Percentiles rank a stretch among this genome's conserved stretches.
phyloP scores from a whole-genome alignment of 768 basidiomycete genomes.

The Boletus reticulatus region DNA sequence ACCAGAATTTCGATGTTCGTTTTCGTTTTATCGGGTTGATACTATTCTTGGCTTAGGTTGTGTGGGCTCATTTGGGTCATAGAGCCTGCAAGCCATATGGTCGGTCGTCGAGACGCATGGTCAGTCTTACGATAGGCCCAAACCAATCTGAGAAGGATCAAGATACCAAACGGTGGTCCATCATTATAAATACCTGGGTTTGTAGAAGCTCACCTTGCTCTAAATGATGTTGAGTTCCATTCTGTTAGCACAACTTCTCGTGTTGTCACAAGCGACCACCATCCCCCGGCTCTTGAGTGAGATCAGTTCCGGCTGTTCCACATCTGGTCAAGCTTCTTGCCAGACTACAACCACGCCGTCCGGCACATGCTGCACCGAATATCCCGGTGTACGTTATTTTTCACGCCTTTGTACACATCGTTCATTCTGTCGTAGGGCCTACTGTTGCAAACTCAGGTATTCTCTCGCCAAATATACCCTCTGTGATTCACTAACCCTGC shows the following conservation, averaged over 20 bases:
- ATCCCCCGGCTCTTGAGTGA: conserved; percentile 30
- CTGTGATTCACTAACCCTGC: background rate
- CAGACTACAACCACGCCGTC: conserved; percentile 42
- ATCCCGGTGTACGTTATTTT: conserved; percentile 52
- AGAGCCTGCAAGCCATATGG: no score
- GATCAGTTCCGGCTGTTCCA: conserved; percentile 43
- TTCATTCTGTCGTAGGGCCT: conserved; percentile 44
- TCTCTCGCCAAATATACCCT: background rate
- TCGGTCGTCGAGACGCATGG: no score
- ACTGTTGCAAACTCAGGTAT: conserved; percentile 54
- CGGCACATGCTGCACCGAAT: conserved; percentile 63
- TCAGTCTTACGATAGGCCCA: no score
- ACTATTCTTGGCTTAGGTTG: no score
- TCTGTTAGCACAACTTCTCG: conserved; percentile 20
- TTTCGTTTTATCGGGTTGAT: no score
- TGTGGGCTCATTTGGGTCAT: no score
- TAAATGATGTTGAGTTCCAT: conserved; percentile 16
- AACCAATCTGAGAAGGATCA: background rate
- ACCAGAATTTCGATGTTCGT: no score
- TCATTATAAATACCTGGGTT: conserved; percentile 13
- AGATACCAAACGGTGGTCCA: background rate
- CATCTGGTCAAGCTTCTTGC: conserved; percentile 49
- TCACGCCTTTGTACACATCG: background rate
- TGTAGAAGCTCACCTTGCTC: background rate
- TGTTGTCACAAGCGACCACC: conserved; percentile 9